Evolutionary conservation across 768 basidiomycete genomes (phyloP).

Genomic region (Mycena floridula): DNA sequence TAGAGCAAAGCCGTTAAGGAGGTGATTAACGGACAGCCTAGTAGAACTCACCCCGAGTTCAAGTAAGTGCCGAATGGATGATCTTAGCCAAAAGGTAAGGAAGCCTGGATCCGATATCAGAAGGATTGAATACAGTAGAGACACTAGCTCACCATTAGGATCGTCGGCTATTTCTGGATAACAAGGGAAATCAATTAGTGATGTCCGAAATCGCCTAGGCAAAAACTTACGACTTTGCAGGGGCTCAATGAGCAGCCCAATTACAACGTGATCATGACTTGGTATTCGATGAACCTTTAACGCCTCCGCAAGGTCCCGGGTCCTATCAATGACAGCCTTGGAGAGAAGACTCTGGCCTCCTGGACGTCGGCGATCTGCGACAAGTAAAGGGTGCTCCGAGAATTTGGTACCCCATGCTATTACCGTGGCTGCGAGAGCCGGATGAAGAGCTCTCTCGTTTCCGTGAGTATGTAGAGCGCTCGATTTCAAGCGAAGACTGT

Average conservation of each 20-base stretch:
- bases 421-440: conserved; percentile 77
- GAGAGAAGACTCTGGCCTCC: conserved; percentile 72
- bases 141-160: conserved; percentile 49
- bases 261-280: conserved; percentile 74
- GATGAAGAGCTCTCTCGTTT: conserved; percentile 48
- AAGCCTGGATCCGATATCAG: conserved; percentile 45
- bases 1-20: conserved; percentile 19
- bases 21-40: background rate
- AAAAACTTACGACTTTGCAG: conserved; percentile 76
- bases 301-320: conserved; percentile 81
- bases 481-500: conserved; percentile 49
- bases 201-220: no score
- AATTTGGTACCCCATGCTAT: conserved; percentile 93
- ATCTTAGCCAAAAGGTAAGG: conserved; percentile 80
- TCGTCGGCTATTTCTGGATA: conserved; percentile 75
- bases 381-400: conserved; percentile 82
- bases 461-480: conserved; percentile 16
- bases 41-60: conserved; percentile 54
- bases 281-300: conserved; percentile 82
- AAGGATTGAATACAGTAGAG: conserved; percentile 13
- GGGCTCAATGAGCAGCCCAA: conserved; percentile 75
- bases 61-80: conserved; percentile 71
- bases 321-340: conserved; percentile 70
- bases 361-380: conserved; percentile 68
- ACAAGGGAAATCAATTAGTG: conserved; percentile 8